Base-by-base conservation (phyloP, 257 asterid species). In the Solanum arcanum region DNA sequence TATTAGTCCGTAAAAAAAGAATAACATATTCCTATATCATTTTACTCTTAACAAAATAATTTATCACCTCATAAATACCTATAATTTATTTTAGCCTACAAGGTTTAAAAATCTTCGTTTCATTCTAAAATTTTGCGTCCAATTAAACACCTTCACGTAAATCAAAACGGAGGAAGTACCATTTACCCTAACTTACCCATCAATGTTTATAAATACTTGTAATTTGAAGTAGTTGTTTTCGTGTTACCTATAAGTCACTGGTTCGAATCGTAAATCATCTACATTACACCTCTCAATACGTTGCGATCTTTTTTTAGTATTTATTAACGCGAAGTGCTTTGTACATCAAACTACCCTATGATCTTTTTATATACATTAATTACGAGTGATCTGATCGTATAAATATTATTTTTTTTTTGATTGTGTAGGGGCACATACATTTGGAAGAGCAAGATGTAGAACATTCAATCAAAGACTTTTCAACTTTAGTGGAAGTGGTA, bases 401-500 rank as follows among this genome's bases (percentile, higher is more conserved):
- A 42, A 76, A 0, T 75, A 3, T 12, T 5, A 3, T 3, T 4
- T 69, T 14, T 68, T 15, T 69, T 69, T 7, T 68, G 3, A 1
- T 37, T 37, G 10, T 84, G 1, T 49, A 95, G 98, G 98, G 47
- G 95, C 90, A 7, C 98, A 96, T 88, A 94, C 98, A 35, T 92
- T 96, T 31, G 98, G 98, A 39, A 7, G 91, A n/a, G 77, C 98
- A 60, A 93, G 87, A 66, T 96, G 98, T 21, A 90, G 91, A 3
- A 33, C 88, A 14, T 96, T 94, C 88, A 91, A 95, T 88, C 20
- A 80, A 89, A 83, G 98, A 82, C 66, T 95, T 31, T 92, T 92
- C 52, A 94, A 95, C 76, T 96, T 95, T 86, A 92, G 93, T 21
- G 95, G 98, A n/a, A 96, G 93, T 31, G 98, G 96, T 4, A 92